phyloP scores from a whole-genome alignment of 495 filamentous ascomycete genomes.

The Umbilicaria muhlenbergii region DNA sequence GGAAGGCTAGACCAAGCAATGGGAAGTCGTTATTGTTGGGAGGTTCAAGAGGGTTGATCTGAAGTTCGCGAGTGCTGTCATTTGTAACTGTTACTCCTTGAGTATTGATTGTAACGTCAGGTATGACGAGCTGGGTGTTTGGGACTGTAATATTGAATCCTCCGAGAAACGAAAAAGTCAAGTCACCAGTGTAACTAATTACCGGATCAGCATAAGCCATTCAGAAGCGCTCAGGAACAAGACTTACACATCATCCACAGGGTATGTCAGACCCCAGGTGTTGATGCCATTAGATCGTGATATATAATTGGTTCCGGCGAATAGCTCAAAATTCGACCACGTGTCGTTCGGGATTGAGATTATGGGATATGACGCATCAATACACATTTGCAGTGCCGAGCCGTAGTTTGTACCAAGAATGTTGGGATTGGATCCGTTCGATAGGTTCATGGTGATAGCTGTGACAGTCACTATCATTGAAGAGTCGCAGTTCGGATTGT shows the following conservation, averaged over 20 bases:
- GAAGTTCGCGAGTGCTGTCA: slow-evolving; percentile 8
- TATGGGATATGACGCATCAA: slow-evolving; percentile 10
- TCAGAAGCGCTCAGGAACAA: neutral
- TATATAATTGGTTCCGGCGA: slow-evolving; percentile 8
- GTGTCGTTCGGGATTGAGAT: slow-evolving; percentile 12
- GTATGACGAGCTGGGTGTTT: slow-evolving; percentile 23
- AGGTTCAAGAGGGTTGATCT: slow-evolving; percentile 14
- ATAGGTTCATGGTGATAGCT: slow-evolving; percentile 19
- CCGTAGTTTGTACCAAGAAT: slow-evolving; percentile 4
- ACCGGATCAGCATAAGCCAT: neutral
- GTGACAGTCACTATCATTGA: slow-evolving; percentile 21
- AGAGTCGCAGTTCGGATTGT: slow-evolving; percentile 14
- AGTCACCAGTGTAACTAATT: slow-evolving; percentile 12
- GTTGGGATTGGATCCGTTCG: slow-evolving; percentile 19
- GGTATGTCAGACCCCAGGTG: slow-evolving; percentile 9
- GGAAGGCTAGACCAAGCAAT: slow-evolving; percentile 23
- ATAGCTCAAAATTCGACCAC: slow-evolving; percentile 14
- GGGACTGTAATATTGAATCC: slow-evolving; percentile 11
- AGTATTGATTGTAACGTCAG: slow-evolving; percentile 12
- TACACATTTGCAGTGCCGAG: slow-evolving; percentile 13
- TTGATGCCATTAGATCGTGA: slow-evolving; percentile 10
- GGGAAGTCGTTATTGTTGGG: slow-evolving; percentile 13
- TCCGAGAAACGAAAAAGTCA: slow-evolving; percentile 11
- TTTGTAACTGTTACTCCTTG: slow-evolving; percentile 16
- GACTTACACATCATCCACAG: slow-evolving; percentile 4